Base-by-base conservation (phyloP, 148 eudicot genomes). In the Chenopodium album region DNA sequence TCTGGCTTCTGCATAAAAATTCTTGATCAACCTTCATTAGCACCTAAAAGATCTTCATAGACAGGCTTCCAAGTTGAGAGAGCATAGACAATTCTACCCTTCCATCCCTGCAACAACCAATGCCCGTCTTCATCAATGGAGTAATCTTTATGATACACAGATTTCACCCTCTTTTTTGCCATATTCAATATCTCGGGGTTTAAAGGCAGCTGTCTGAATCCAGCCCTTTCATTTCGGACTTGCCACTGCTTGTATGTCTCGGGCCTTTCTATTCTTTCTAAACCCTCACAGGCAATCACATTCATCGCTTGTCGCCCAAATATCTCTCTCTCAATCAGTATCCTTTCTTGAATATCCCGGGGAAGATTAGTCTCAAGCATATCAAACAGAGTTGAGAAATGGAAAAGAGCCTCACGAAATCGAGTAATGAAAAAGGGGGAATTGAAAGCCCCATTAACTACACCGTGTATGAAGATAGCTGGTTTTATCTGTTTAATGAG, bases 221-320 rank as follows among this genome's bases (percentile, higher is more conserved):
- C 95, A 19, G 89, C 89, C 85, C 98, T 88, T 65, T 87, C 80
- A 78, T 83, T 90, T 76, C 98, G 82, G 26, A 87, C 89, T 77
- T 94, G 98, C 98, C 98, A 94, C 75, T 94, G 95, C 88, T 88
- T 94, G 83, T 92, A 93, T 0, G 98, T 92, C 88, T 93, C 97
- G 0, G 97, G 97, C 76, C 97, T 84, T 80, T 91, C 97, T 73
- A 90, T 88, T 80, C 97, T 90, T 83, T 94, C 98, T 10, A 80
- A 88, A n/a, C 89, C 95, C 82, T 94, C 98, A 52, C 95, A 94
- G 1, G 98, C 90, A 76, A 94, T 84, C 56, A 87, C 94, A 75
- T 94, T 94, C 91, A 91, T 88, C 0, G 87, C 92, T 79, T 91
- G 92, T 48, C 93, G 85, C 32, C 98, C 98, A 54, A 89, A 87